Evolutionary conservation across 1,284 basidiomycete genomes (phyloP), one percentile per base, ranked within the genome.

Genomic region (Salmacisia buchloeana): DNA sequence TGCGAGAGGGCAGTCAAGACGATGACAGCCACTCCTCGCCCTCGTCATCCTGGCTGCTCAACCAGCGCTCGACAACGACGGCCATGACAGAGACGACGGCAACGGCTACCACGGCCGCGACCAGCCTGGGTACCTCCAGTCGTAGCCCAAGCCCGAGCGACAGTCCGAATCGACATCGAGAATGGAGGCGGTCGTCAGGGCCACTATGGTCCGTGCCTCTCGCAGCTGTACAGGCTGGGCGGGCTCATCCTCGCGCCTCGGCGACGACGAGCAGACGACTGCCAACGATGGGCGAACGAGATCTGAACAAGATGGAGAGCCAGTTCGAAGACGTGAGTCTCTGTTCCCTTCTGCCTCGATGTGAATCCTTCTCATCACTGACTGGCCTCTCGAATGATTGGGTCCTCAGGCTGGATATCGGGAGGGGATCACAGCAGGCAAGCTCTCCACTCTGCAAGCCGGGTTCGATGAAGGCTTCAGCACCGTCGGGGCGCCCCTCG

Each of bases 381-480:
- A 10, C n/a, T n/a, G n/a, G 15, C 39, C n/a, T 41, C 39, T 41
- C 36, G n/a, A n/a, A 33, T 38, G 49, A 64, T 49, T 21, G 2
- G n/a, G n/a, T n/a, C n/a, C n/a, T 2, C 27, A 93, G 91, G 85
- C 85, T 23, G 91, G 91, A 1, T 93, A 92, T 73, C 86, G 91
- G 18, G 90, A 92, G 80, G 91, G 91, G 29, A 91, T 93, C 69
- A 89, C 86, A 0, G 86, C 87, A 2, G 91, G 91, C 10, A 93
- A 93, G 78, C 88, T 91, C 79, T 83, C 84, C 1, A 85, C 86
- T 10, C 83, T 92, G 0, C 91, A 94, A 71, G 82, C 85, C 65
- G 91, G 90, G 0, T 93, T 93, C 72, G 89, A 94, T 76, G 82
- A 83, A 18, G 91, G 89, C 18, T 93, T 89, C 71, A 87, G 86